Evolutionary conservation across 106 monocot genomes (phyloP).

Genomic region (Phalaenopsis equestris): DNA sequence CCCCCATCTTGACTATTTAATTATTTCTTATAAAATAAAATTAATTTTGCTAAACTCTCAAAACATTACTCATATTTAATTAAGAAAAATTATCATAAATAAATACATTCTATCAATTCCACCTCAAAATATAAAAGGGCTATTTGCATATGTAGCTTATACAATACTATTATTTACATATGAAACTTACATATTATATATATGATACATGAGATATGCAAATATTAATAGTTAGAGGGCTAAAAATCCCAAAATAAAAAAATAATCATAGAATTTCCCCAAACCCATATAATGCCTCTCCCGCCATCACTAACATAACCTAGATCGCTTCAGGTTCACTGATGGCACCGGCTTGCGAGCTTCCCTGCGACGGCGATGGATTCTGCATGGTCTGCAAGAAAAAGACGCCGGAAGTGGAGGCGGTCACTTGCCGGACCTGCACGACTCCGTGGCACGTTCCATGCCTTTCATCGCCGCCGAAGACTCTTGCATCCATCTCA

Average conservation of each 20-base stretch:
- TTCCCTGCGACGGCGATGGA: constrained; percentile 58
- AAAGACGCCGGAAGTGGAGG: constrained; percentile 26
- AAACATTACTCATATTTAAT: too few relatives aligned
- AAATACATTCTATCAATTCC: too few relatives aligned
- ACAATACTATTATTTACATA: too few relatives aligned
- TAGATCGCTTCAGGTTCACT: background rate
- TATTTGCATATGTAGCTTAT: too few relatives aligned
- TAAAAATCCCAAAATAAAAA: background rate
- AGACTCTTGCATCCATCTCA: constrained; percentile 17
- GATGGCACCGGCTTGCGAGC: constrained; percentile 23
- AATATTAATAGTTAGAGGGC: too few relatives aligned
- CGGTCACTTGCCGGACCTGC: constrained; percentile 39
- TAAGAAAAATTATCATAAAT: too few relatives aligned
- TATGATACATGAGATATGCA: too few relatives aligned
- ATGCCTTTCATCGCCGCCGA: constrained; percentile 33
- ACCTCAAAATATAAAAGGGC: too few relatives aligned
- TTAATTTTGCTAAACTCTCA: too few relatives aligned
- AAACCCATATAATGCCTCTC: background rate
- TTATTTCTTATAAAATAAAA: too few relatives aligned
- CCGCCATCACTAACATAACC: background rate
- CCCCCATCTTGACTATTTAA: too few relatives aligned
- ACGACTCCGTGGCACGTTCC: constrained; percentile 57
- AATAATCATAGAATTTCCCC: background rate
- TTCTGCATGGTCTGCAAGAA: constrained; percentile 50
- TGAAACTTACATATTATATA: too few relatives aligned